Evolutionary conservation across 768 basidiomycete species (phyloP), one percentile per base, ranked within the genome.

Genomic region (Agaricus sinodeliciosus): DNA sequence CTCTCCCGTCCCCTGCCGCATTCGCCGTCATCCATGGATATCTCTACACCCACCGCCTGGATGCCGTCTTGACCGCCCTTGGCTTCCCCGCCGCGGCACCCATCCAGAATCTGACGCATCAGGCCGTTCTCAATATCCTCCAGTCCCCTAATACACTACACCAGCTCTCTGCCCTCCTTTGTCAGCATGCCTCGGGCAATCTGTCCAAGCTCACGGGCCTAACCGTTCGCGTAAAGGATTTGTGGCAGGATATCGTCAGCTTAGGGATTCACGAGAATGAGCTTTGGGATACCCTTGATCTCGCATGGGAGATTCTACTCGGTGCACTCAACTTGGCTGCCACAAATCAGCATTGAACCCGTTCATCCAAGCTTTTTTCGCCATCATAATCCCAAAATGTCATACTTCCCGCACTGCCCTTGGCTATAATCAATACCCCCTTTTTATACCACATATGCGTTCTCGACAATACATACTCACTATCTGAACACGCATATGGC

Each of bases 211-310:
- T 80, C 18, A 78, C 71, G 58, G 71, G 70, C 26, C 80, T 82
- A 52, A 79, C 87, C n/a, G 75, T 82, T 31, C 78, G 79, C 58
- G 80, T 90, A 46, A 85, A 85, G 59, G 89, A 85, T 56, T 70
- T 91, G 18, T 93, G 89, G 89, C 81, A 83, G 58, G 87, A 90
- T 63, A 80, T 82, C 62, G 83, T 82, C 47, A 78, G 81, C 9
- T 80, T 92, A 36, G 90, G 90, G 18, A 63, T 92, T 6, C 76
- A 77, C 58, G 86, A 90, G 59, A 74, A 78, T 35, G 81, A 83
- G 51, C 70, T 92, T 35, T 93, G 90, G 90, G 80, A 82, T 49
- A 80, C 80, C 28, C 70, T 93, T 58, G 84, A 90, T 59, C 77
- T 85, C 57, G 86, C 87, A 18, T 92, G 88, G 86, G 85, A 87